Evolutionary conservation across 2,329 filamentous ascomycete genomes (phyloP).

Genomic region (Cladophialophora bantiana): DNA sequence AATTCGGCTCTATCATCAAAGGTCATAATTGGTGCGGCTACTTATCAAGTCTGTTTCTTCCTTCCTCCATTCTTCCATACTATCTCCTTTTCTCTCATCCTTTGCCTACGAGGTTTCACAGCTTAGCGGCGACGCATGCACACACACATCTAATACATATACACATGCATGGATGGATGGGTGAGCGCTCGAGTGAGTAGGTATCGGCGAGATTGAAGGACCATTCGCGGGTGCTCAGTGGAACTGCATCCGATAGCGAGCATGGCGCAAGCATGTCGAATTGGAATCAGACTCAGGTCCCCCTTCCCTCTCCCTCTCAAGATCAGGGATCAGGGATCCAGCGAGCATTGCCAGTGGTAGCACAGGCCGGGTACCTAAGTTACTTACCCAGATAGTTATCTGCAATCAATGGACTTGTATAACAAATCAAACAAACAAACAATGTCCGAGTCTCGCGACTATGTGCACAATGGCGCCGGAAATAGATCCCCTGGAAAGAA

Average conservation of each 20-base stretch:
- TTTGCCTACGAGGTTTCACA: not conserved
- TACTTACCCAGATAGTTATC: not conserved
- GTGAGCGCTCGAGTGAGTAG: not conserved
- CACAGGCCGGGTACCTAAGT: not conserved
- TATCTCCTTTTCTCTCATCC: not conserved
- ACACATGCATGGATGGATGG: not conserved
- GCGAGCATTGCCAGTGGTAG: not conserved
- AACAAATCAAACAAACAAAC: not conserved
- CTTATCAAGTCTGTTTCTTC: not conserved
- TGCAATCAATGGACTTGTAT: not conserved
- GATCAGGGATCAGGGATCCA: not conserved
- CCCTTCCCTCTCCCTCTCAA: too few relatives aligned
- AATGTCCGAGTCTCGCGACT: not conserved
- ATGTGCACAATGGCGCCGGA: too few relatives aligned
- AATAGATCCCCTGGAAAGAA: too few relatives aligned
- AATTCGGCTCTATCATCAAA: not conserved
- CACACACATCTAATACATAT: not conserved
- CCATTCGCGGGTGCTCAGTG: not conserved
- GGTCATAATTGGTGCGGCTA: not conserved
- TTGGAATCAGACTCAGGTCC: not conserved
- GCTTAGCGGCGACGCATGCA: not conserved
- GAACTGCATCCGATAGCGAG: not conserved
- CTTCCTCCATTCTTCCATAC: not conserved
- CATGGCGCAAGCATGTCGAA: constrained; percentile 1
- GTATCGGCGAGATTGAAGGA: not conserved